phyloP scores from a whole-genome alignment of 495 filamentous ascomycete species.

The Pseudoneurospora amorphoporcata region DNA sequence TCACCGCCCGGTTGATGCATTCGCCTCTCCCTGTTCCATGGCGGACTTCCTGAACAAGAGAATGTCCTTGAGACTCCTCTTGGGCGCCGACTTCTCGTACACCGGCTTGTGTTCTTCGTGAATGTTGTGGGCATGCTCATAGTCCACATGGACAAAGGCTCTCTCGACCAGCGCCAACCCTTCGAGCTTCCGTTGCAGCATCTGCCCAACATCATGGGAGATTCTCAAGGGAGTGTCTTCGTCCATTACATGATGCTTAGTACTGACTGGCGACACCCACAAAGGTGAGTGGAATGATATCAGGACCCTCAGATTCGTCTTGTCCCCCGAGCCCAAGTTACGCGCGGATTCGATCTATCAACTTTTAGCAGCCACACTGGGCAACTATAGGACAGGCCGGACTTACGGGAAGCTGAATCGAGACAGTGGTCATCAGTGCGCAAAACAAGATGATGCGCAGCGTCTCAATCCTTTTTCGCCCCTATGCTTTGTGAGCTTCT shows the following conservation, averaged over 20 bases:
- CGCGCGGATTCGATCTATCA: slow-evolving; percentile 40
- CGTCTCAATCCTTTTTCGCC: slow-evolving; percentile 44
- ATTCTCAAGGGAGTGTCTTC: slow-evolving; percentile 36
- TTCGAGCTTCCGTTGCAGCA: slow-evolving; percentile 45
- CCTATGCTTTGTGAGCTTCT: slow-evolving; percentile 22
- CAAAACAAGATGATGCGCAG: slow-evolving; percentile 51
- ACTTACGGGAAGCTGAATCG: slow-evolving; percentile 42
- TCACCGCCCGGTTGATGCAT: background rate
- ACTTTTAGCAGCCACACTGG: background rate
- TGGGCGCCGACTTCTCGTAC: slow-evolving; percentile 28
- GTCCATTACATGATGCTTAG: slow-evolving; percentile 34
- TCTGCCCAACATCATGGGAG: slow-evolving; percentile 45
- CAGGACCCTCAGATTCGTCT: slow-evolving; percentile 27
- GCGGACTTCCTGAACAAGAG: slow-evolving; percentile 28
- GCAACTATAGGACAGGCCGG: background rate
- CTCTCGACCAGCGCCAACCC: slow-evolving; percentile 42
- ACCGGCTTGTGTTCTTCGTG: slow-evolving; percentile 45
- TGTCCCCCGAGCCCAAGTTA: slow-evolving; percentile 29
- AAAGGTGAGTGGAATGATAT: slow-evolving; percentile 42
- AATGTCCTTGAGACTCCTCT: slow-evolving; percentile 26
- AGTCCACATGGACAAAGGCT: slow-evolving; percentile 50
- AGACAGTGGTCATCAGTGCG: slow-evolving; percentile 47
- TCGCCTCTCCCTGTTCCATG: slow-evolving; percentile 10
- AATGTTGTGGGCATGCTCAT: slow-evolving; percentile 38
- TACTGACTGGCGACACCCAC: slow-evolving; percentile 41